Evolutionary conservation across 768 basidiomycete species (phyloP).

Genomic region (Agrocybe pediades): DNA sequence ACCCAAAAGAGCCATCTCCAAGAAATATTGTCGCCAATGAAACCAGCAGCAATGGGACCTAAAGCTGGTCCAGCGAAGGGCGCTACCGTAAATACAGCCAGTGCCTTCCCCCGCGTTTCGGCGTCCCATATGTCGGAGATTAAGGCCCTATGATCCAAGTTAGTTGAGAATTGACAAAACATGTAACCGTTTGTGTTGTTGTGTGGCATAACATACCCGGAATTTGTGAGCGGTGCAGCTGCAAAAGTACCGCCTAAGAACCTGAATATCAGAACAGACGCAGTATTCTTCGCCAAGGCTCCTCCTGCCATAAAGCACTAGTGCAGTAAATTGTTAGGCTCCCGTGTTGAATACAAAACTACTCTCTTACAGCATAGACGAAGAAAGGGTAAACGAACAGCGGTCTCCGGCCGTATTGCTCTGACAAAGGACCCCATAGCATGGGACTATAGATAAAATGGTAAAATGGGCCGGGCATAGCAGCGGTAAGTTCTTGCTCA

Average conservation of each 20-base stretch:
- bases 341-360: background rate
- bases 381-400: conserved; percentile 59
- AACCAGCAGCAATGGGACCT: conserved; percentile 56
- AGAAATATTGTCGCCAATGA: conserved; percentile 42
- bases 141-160: conserved; percentile 35
- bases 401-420: conserved; percentile 60
- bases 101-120: conserved; percentile 60
- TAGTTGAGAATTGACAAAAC: background rate
- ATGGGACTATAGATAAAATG: conserved; percentile 36
- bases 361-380: conserved; percentile 46
- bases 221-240: conserved; percentile 67
- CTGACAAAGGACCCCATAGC: conserved; percentile 58
- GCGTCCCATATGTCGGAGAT: conserved; percentile 68
- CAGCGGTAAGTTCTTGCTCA: conserved; percentile 15
- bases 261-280: conserved; percentile 65
- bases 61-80: conserved; percentile 70
- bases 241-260: conserved; percentile 75
- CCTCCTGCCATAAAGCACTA: conserved; percentile 65
- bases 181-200: no score
- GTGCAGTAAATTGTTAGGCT: background rate
- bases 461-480: background rate
- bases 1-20: conserved; percentile 78
- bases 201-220: conserved; percentile 61
- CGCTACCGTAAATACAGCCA: conserved; percentile 63
- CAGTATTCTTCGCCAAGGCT: conserved; percentile 62